A percentile compares a stretch with the other conserved stretches of the same genome.
Conservation (phyloP, 495 filamentous ascomycete genomes). For the Xylaria nigripes region DNA sequence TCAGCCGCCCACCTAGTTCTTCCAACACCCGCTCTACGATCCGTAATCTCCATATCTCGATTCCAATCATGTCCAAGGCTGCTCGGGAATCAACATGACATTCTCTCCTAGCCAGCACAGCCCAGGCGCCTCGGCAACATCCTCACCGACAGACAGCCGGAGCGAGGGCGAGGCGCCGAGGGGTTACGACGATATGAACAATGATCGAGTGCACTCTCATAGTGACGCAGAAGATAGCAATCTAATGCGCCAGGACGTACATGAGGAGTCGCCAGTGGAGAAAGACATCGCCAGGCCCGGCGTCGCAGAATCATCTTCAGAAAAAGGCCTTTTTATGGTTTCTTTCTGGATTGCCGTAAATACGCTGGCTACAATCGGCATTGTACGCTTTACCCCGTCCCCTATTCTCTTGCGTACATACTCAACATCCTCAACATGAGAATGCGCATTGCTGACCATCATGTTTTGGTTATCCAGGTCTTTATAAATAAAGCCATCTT, state of each 20-base stretch:
- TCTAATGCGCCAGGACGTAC: slow-evolving; percentile 25
- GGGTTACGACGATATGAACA: slow-evolving; percentile 15
- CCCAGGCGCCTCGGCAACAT: slow-evolving; percentile 27
- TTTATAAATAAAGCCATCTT: slow-evolving; percentile 75
- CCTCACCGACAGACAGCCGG: slow-evolving; percentile 27
- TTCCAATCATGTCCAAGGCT: slow-evolving; percentile 12
- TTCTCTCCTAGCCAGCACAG: slow-evolving; percentile 18
- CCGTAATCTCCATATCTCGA: background rate
- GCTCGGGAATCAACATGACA: slow-evolving; percentile 14
- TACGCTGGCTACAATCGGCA: slow-evolving; percentile 53
- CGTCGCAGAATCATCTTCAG: slow-evolving; percentile 7
- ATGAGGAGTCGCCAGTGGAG: slow-evolving; percentile 28
- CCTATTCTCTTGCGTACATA: background rate
- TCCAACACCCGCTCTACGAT: background rate
- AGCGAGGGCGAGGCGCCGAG: slow-evolving; percentile 17
- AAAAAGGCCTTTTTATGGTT: slow-evolving; percentile 26
- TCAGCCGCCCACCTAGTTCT: background rate
- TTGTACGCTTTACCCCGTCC: slow-evolving; percentile 33
- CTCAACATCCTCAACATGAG: slow-evolving; percentile 3
- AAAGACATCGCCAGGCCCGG: slow-evolving; percentile 18
- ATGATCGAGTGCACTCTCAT: slow-evolving; percentile 21
- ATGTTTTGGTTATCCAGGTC: slow-evolving; percentile 39
- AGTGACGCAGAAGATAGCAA: slow-evolving; percentile 22
- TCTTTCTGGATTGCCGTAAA: slow-evolving; percentile 51
- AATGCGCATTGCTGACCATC: slow-evolving; percentile 10